Evolutionary conservation across 2,329 filamentous ascomycete species (phyloP).

Genomic region (Pestalotiopsis sp.): DNA sequence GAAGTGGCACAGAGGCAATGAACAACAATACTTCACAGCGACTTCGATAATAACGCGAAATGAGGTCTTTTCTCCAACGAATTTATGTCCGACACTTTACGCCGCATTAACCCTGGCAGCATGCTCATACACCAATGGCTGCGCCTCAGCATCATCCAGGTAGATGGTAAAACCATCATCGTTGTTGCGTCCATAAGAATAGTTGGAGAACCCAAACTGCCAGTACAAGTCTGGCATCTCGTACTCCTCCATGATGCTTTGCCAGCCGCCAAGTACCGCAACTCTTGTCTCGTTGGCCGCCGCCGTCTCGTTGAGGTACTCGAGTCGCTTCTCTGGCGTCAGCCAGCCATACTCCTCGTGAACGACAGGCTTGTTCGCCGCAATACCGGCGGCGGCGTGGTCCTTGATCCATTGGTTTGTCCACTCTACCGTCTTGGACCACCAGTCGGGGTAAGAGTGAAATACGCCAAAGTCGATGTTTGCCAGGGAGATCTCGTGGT

Average conservation of each 20-base stretch:
- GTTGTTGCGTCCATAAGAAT: slow-evolving; percentile 56
- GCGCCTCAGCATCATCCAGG: slow-evolving; percentile 50
- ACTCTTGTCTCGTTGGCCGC: slow-evolving; percentile 44
- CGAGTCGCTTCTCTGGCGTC: slow-evolving; percentile 48
- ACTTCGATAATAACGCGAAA: too few relatives aligned
- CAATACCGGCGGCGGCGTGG: slow-evolving; percentile 46
- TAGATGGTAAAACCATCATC: slow-evolving; percentile 61
- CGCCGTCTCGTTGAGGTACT: slow-evolving; percentile 40
- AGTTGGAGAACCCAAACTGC: slow-evolving; percentile 55
- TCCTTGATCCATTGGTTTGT: slow-evolving; percentile 57
- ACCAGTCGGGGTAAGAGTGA: slow-evolving; percentile 60
- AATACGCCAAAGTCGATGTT: slow-evolving; percentile 58
- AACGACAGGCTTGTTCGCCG: slow-evolving; percentile 53
- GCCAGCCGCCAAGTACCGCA: slow-evolving; percentile 51
- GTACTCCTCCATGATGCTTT: slow-evolving; percentile 47
- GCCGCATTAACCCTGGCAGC: slow-evolving; percentile 26
- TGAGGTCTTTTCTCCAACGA: too few relatives aligned
- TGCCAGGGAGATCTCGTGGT: slow-evolving; percentile 47
- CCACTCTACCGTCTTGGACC: slow-evolving; percentile 55
- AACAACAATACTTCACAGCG: too few relatives aligned
- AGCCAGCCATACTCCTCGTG: slow-evolving; percentile 61
- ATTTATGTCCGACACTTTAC: too few relatives aligned
- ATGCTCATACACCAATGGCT: slow-evolving; percentile 45
- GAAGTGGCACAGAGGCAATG: too few relatives aligned
- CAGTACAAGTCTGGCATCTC: slow-evolving; percentile 57